phyloP scores from a whole-genome alignment of 148 eudicot species.

The Cornus kousa region DNA sequence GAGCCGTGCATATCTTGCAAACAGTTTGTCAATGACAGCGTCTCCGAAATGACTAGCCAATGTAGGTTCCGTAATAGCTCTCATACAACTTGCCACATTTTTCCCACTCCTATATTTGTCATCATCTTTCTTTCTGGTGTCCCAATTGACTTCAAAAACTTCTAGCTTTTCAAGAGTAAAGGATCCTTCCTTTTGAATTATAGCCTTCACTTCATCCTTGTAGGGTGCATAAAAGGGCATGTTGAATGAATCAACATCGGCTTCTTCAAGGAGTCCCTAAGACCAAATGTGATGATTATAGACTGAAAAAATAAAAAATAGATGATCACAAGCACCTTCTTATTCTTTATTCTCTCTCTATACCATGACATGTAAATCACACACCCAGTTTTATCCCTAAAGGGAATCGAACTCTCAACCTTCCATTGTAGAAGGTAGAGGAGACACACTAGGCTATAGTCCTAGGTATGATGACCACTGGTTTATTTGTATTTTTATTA shows the following conservation, averaged over 20 bases:
- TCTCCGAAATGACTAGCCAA: conserved; percentile 31
- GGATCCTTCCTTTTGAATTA: conserved; percentile 29
- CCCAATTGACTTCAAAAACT: conserved; percentile 15
- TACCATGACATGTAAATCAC: too few species aligned
- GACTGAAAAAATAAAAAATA: too few species aligned
- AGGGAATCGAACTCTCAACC: too few species aligned
- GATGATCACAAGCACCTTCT: too few species aligned
- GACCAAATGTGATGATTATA: not conserved
- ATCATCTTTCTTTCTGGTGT: not conserved
- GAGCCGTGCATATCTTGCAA: conserved; percentile 14
- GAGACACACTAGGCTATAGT: too few species aligned
- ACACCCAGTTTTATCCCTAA: too few species aligned
- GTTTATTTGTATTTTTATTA: not conserved
- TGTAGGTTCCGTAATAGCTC: conserved; percentile 29
- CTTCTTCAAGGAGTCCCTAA: conserved; percentile 35
- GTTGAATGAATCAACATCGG: conserved; percentile 34
- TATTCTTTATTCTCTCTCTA: too few species aligned
- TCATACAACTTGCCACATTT: not conserved
- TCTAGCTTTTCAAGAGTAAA: conserved; percentile 22
- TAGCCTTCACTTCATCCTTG: conserved; percentile 30
- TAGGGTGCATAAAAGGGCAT: conserved; percentile 38
- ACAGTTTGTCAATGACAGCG: conserved; percentile 27
- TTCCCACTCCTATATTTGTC: conserved; percentile 1
- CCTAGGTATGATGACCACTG: too few species aligned
- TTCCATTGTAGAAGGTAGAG: too few species aligned